Percentiles rank a stretch among this genome's conserved stretches.
Evolutionary conservation across 192 early-diverging fungal species (phyloP).

Genomic region (Fimicolochytrium jonesii): DNA sequence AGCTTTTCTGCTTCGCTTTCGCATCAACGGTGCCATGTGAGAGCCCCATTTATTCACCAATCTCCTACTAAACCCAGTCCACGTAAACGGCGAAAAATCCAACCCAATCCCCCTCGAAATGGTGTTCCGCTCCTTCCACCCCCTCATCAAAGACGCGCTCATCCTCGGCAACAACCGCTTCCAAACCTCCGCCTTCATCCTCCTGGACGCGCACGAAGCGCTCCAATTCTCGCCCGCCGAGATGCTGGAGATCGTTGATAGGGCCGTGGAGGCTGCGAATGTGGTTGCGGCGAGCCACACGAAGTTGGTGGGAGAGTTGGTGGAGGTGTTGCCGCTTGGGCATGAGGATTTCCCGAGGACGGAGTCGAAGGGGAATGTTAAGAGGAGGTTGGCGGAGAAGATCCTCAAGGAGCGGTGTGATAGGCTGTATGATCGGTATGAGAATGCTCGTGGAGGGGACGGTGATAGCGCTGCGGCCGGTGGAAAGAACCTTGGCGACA

Average conservation of each 20-base stretch:
- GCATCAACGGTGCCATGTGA: no score
- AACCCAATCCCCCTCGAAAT: constrained; percentile 8
- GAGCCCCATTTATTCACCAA: no score
- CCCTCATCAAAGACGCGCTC: constrained; percentile 7
- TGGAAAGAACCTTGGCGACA: neutral
- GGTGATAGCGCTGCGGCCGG: neutral
- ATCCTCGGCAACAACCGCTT: constrained; percentile 6
- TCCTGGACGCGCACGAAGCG: constrained; percentile 2
- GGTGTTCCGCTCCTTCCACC: neutral
- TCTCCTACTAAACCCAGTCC: no score
- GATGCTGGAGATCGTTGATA: constrained; percentile 1
- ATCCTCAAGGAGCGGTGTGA: neutral
- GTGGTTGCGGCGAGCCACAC: neutral
- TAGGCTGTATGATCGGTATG: constrained; percentile 8
- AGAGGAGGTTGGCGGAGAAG: neutral
- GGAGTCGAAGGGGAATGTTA: constrained; percentile 7
- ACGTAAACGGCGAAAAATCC: constrained; percentile 14
- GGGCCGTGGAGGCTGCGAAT: constrained; percentile 4
- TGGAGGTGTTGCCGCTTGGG: constrained; percentile 10
- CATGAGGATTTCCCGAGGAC: constrained; percentile 7
- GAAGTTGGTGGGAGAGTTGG: constrained; percentile 1
- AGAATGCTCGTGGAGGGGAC: neutral
- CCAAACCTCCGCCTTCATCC: constrained; percentile 10
- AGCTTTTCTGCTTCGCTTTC: no score
- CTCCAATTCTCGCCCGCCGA: neutral